Percentiles rank a stretch among this genome's conserved stretches.
phyloP scores from a whole-genome alignment of 768 basidiomycete species.

The Pholiota conissans region DNA sequence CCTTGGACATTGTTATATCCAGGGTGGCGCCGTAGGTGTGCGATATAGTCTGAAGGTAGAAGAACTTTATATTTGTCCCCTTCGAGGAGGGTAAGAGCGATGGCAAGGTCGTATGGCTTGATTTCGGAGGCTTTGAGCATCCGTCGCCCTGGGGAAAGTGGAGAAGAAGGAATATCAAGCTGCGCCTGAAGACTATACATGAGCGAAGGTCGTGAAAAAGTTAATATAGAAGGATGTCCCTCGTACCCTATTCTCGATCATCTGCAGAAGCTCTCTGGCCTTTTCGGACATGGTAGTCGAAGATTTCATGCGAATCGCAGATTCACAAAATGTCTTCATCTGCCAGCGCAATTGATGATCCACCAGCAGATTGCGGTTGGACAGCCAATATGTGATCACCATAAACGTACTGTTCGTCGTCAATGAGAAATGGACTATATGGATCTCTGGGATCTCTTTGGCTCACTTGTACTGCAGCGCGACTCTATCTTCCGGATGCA shows the following conservation, averaged over 20 bases:
- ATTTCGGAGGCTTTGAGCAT: constrained; percentile 32
- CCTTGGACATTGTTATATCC: constrained; percentile 33
- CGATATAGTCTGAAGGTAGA: constrained; percentile 41
- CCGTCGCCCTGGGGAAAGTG: constrained; percentile 23
- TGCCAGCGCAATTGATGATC: constrained; percentile 30
- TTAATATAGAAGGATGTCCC: neutral
- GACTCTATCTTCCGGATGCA: constrained; percentile 27
- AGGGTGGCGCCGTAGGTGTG: constrained; percentile 31
- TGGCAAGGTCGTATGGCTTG: constrained; percentile 39
- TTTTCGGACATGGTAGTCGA: constrained; percentile 31
- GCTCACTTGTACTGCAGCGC: constrained; percentile 37
- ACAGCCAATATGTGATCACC: constrained; percentile 38
- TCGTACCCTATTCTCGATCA: constrained; percentile 31
- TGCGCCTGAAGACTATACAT: constrained; percentile 8
- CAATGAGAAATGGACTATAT: neutral
- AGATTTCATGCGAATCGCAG: constrained; percentile 26
- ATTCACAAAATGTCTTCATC: constrained; percentile 36
- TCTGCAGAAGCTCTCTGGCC: constrained; percentile 28
- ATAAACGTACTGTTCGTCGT: constrained; percentile 30
- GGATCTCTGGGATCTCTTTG: neutral
- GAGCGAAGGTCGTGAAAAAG: neutral
- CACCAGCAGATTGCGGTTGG: constrained; percentile 27
- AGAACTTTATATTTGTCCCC: constrained; percentile 39
- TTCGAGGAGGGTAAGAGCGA: constrained; percentile 43
- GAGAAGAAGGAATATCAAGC: constrained; percentile 5